Conservation (phyloP, 2,329 filamentous ascomycete species). For the Botryotinia narcissicola region DNA sequence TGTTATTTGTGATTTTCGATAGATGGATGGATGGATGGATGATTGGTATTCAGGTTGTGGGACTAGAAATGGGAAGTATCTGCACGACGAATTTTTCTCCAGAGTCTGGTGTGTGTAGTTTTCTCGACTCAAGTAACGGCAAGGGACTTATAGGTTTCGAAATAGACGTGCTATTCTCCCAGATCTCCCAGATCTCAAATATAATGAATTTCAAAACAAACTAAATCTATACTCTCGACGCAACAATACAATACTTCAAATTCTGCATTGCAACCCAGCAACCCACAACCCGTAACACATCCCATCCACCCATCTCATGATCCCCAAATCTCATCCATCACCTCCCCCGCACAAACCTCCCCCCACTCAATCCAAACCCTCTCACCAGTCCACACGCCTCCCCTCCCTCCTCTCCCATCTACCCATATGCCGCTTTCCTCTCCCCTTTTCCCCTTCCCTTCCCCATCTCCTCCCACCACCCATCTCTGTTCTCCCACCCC, state of each 20-base stretch:
- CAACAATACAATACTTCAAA: not conserved
- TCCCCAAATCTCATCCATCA: not conserved
- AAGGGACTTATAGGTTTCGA: fast-evolving
- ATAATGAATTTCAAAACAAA: not conserved
- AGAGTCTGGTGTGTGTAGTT: not conserved
- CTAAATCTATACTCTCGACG: not conserved
- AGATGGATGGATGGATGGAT: not conserved
- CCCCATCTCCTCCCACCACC: not conserved
- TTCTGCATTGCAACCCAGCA: not conserved
- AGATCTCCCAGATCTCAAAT: not conserved
- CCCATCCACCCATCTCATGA: not conserved
- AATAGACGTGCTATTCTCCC: too few relatives aligned
- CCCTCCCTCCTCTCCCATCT: not conserved
- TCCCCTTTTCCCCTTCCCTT: not conserved
- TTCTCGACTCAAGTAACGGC: not conserved
- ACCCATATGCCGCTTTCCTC: not conserved
- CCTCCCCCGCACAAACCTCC: not conserved
- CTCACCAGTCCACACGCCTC: not conserved
- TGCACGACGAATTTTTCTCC: too few relatives aligned
- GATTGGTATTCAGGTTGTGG: not conserved
- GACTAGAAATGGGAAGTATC: too few relatives aligned
- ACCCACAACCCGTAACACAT: not conserved
- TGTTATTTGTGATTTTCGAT: not conserved
- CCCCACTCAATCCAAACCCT: not conserved
- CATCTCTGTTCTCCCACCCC: not conserved